Base-by-base conservation (phyloP, 805 yeast species). In the Candida wancherniae region DNA sequence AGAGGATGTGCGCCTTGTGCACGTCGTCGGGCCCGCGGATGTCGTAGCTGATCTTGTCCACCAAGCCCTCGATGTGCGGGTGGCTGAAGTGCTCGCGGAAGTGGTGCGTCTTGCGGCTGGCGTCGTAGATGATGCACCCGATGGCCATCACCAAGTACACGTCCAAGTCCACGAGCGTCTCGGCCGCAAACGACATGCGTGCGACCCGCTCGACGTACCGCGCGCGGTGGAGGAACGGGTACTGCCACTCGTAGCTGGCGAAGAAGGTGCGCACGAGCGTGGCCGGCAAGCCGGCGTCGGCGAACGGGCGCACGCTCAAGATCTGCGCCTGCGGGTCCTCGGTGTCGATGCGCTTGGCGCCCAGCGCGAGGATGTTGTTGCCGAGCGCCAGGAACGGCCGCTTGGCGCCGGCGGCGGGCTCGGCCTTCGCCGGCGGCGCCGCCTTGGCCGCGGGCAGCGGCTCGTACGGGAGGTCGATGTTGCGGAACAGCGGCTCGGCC, bases 51-150 rank as follows among this genome's bases (percentile, higher is more conserved):
- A 61, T 35, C 19, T 58, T 48, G 25, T 62, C 67, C 6, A 60
- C 44, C n/a, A 61, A 54, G 1, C 58, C 46, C 32, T 52, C 58
- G 11, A 65, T 50, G 22, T 42, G 45, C 17, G 50, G 47, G 27
- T 56, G 63, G 30, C 51, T 57, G 42, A 66, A 66, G 33, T 41
- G 52, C 10, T 45, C 40, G 4, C 39, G 32, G 42, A 58, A 65
- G 23, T 47, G 39, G 9, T 35, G 31, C 12, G 48, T 37, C 28
- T 39, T 40, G 25, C 52, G 43, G 43, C 37, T 42, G 11, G 57
- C 43, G 38, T 63, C 69, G 34, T 53, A 49, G 5, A 63, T 43
- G 23, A 61, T 43, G 37, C 69, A 59, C 7, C 69, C 69, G 15
- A 61, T 58, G 32, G 63, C 52, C 52, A 65, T 43, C 22, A 64